Evolutionary conservation across 1,284 basidiomycete genomes (phyloP).

Genomic region (Malassezia equina): DNA sequence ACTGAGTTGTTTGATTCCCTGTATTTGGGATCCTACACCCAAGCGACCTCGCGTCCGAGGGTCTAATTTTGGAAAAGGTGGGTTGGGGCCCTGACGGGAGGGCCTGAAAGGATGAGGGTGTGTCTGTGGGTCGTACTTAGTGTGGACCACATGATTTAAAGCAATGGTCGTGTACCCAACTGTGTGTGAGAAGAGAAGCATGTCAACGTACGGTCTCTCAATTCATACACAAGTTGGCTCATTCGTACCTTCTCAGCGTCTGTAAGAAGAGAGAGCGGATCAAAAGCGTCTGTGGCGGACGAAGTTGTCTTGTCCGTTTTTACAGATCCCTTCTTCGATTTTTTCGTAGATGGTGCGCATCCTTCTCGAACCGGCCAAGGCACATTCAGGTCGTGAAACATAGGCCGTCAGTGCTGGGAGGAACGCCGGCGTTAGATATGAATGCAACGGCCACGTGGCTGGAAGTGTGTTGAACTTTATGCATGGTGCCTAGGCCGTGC

Average conservation of each 20-base stretch:
- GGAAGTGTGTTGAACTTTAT: background rate
- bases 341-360: background rate
- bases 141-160: slow-evolving; percentile 33
- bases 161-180: slow-evolving; percentile 34
- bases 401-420: background rate
- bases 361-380: slow-evolving; percentile 25
- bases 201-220: slow-evolving; percentile 15
- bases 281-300: background rate
- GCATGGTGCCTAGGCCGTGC: background rate
- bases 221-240: slow-evolving; percentile 21
- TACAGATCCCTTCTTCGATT: slow-evolving; percentile 22
- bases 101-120: slow-evolving; percentile 27
- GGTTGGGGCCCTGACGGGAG: slow-evolving; percentile 16
- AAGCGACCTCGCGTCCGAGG: slow-evolving; percentile 16
- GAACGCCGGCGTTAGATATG: background rate
- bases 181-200: background rate
- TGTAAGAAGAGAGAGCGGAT: background rate
- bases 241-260: slow-evolving; percentile 17
- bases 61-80: slow-evolving; percentile 39
- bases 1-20: slow-evolving; percentile 32
- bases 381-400: slow-evolving; percentile 40
- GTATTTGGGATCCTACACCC: background rate
- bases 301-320: background rate
- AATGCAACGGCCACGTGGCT: slow-evolving; percentile 4
- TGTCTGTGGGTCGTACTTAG: slow-evolving; percentile 23